Evolutionary conservation across 495 filamentous ascomycete genomes (phyloP), one percentile per base, ranked within the genome.

Genomic region (Pyronema omphalodes): DNA sequence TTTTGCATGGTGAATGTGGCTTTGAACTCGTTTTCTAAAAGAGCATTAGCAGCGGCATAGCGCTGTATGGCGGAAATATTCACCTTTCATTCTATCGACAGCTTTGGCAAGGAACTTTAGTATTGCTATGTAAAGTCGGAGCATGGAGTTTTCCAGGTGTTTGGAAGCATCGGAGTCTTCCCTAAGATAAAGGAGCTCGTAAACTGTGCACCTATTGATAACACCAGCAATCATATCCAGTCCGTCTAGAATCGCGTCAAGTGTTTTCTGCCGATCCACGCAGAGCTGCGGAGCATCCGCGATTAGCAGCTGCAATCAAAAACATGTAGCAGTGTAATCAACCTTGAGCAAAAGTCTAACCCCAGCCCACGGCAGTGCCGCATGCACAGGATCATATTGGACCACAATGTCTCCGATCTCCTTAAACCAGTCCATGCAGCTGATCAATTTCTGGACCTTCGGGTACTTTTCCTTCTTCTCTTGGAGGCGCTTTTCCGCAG

Each of bases 301-400:
- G 11, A n/a, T 0, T 34, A 14, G 11, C 4, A 23, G 11, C 51
- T 19, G 0, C 17, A 14, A 3, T 3, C 35, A 23, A 50, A 36
- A 7, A 33, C 12, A 17, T 15, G 8, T 7, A 15, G 23, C 19
- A n/a, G 14, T 34, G n/a, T n/a, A n/a, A n/a, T 45, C 4, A 44
- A 70, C 67, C 59, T 69, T 58, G 11, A 73, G 58, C 11, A 73
- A 51, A 50, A 71, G 70, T 12, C 68, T 56, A 9, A 74, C 55
- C 8, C 55, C 69, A 6, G 67, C 72, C 72, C 72, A 73, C 9
- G 72, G 70, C 41, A 73, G 57, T 12, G 65, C 63, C 19, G 67
- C 66, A 63, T 73, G 69, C 1, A 47, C 60, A 9, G 67, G 70
- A 57, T 73, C 70, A 51, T 66, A 65, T 51, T 68, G 66, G 12